Percentiles rank a stretch among this genome's conserved stretches.
phyloP scores from a whole-genome alignment of 306 rosid species.

The Quercus bicolor region DNA sequence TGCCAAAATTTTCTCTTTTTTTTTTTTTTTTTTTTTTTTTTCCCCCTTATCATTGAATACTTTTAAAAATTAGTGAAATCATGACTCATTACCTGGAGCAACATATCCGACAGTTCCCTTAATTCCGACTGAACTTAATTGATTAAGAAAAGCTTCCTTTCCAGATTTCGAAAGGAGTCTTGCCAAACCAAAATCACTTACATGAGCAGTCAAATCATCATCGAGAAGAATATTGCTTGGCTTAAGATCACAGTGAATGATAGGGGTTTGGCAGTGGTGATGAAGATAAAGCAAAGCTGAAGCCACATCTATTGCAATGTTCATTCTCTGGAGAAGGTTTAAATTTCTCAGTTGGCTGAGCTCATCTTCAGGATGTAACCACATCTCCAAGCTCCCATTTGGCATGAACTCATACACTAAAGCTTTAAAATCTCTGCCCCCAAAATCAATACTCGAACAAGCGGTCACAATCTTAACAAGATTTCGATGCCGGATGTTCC shows the following conservation, averaged over 20 bases:
- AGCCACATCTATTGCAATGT: constrained; percentile 17
- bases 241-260: constrained; percentile 23
- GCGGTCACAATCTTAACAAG: constrained; percentile 15
- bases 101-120: constrained; percentile 17
- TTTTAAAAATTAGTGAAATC: background rate
- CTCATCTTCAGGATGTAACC: constrained; percentile 5
- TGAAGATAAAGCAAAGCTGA: constrained; percentile 23
- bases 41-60: too few relatives aligned
- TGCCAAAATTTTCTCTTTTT: too few relatives aligned
- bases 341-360: background rate
- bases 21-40: too few relatives aligned
- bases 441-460: constrained; percentile 19
- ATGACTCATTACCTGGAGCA: background rate
- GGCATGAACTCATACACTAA: constrained; percentile 15
- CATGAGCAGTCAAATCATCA: constrained; percentile 4
- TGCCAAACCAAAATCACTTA: constrained; percentile 16
- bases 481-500: constrained; percentile 19
- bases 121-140: background rate
- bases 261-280: constrained; percentile 1
- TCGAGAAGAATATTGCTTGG: constrained; percentile 21
- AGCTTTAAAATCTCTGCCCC: constrained; percentile 3
- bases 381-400: constrained; percentile 15
- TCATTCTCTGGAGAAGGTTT: background rate
- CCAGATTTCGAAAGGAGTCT: background rate
- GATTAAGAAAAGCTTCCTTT: background rate